Evolutionary conservation across 1,284 basidiomycete genomes (phyloP), one percentile per base, ranked within the genome.

Genomic region (Leucoagaricus sp.): DNA sequence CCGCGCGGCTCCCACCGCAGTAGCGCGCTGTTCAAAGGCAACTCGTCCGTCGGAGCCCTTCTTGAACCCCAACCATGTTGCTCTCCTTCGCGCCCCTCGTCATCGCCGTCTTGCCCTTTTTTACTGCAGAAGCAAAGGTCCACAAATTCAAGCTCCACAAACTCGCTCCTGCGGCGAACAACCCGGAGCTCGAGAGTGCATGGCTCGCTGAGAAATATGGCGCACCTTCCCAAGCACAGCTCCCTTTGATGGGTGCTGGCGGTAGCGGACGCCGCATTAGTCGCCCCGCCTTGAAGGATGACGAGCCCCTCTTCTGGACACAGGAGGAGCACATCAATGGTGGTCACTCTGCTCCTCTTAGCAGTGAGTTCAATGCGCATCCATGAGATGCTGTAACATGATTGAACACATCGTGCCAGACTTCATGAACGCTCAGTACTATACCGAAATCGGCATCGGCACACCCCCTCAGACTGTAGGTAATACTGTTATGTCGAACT

Each of bases 391-490:
- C 33, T 34, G 7, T 4, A 36, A 40, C 34, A 57, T 25, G 45
- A n/a, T 61, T 52, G 47, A 31, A 65, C 55, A 49, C 23, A 38
- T 40, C 54, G 42, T 38, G 13, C 53, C 29, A 82, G 96, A 99
- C 81, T 99, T 94, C 78, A 87, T 97, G 85, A 98, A 98, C 70
- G 96, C 96, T 26, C 96, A 99, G 75, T 98, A 99, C 78, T 99
- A 85, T 72, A 84, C 94, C 34, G 91, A 96, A 64, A 96, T 99
- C 62, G 74, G 78, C 9, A 72, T 99, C 55, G 96, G 94, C 13
- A 81, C 79, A 2, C 94, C 94, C 12, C 80, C 92, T 49, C 94
- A 96, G 74, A 77, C 70, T 40, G 86, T 88, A 67, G 64, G 79
- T 69, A 47, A 31, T 58, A 23, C 46, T 33, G 34, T 45, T 36